These are phyloP conservation scores for Plasmodium gaboni DNA, from an alignment of 169 alveolate species.

Conservation along the genomic window DNA sequence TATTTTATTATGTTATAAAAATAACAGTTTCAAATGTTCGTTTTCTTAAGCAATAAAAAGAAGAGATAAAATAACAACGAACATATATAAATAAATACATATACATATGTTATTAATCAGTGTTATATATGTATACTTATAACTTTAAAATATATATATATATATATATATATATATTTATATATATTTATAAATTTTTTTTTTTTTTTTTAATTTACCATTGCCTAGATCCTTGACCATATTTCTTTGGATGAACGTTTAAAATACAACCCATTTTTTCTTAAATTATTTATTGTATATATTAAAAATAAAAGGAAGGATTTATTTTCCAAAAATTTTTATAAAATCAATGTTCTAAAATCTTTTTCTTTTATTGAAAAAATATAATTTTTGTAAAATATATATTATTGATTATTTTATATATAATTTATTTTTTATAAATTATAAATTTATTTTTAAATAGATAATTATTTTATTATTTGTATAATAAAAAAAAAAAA, in stretches of 20 bases:
- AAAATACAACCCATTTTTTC: slow-evolving; percentile 79
- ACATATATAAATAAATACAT: not conserved
- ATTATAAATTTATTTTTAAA: too few relatives aligned
- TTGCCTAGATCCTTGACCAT: slow-evolving; percentile 86
- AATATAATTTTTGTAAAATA: too few relatives aligned
- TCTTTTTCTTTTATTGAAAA: not conserved
- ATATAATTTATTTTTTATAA: too few relatives aligned
- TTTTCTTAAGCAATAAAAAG: too few relatives aligned
- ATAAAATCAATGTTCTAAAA: slow-evolving; percentile 4
- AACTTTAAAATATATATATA: slow-evolving; percentile 7
- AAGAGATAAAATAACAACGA: not conserved
- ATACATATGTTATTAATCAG: not conserved
- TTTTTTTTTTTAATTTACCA: slow-evolving; percentile 74
- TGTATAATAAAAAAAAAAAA: too few relatives aligned
- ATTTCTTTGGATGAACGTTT: slow-evolving; percentile 84
- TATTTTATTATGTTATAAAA: not conserved
- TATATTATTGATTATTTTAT: too few relatives aligned
- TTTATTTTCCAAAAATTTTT: slow-evolving; percentile 1
- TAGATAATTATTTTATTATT: too few relatives aligned
- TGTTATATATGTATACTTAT: not conserved
- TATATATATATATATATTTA: slow-evolving; percentile 2
- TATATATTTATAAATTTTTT: not conserved
- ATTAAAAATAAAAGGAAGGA: slow-evolving; percentile 13
- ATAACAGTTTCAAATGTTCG: too few relatives aligned
- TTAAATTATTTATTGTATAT: slow-evolving; percentile 1